A percentile compares a stretch with the other conserved stretches of the same genome.
Evolutionary conservation across 225 moss, liverwort and hornwort species (phyloP).

Genomic region (Straminergon stramineum): DNA sequence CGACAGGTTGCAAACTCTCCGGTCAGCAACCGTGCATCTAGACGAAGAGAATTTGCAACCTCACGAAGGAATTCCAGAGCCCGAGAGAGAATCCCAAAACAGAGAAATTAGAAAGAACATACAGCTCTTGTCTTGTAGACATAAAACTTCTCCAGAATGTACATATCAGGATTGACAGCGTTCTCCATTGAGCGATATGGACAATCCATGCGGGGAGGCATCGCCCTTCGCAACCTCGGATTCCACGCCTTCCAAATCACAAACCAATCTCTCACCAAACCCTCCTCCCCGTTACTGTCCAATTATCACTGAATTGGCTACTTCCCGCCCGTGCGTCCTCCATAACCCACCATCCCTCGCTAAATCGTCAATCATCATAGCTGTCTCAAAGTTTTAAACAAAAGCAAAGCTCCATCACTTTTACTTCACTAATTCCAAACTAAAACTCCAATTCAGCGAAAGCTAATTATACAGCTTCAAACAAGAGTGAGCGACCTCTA

Average conservation of each 20-base stretch:
- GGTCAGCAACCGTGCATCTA: neutral
- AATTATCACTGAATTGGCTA: neutral
- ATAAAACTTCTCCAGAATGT: conserved; percentile 64
- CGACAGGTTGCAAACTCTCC: neutral
- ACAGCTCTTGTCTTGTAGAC: conserved; percentile 74
- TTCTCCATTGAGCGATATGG: conserved; percentile 12
- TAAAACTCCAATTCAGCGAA: neutral
- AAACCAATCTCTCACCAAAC: neutral
- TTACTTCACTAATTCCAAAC: neutral
- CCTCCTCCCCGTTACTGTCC: neutral
- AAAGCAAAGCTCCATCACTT: neutral
- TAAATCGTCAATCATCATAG: neutral
- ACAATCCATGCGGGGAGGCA: neutral
- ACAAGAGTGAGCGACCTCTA: neutral
- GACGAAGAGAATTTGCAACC: neutral
- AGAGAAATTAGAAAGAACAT: neutral
- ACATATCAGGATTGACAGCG: conserved; percentile 24
- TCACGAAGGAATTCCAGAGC: neutral
- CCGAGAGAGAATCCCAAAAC: neutral
- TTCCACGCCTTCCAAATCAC: neutral
- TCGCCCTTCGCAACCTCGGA: neutral
- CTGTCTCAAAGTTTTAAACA: neutral
- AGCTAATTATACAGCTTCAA: neutral
- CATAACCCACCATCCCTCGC: neutral
- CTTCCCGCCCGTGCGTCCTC: neutral